A percentile compares a stretch with the other conserved stretches of the same genome.
phyloP scores from a whole-genome alignment of 257 asterid genomes.

The Solanum arcanum region DNA sequence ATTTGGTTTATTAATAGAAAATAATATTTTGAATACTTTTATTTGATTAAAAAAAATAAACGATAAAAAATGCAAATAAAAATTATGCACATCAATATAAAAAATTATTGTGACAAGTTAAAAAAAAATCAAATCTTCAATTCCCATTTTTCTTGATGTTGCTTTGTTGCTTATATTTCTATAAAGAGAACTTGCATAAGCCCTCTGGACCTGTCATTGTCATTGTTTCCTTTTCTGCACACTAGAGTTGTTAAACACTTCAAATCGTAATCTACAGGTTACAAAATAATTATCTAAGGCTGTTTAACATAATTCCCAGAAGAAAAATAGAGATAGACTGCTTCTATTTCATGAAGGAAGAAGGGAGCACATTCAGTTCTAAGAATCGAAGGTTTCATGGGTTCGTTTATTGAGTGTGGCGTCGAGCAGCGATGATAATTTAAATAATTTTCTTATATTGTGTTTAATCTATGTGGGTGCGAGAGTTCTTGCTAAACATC shows the following conservation, averaged over 20 bases:
- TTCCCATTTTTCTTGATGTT: not conserved
- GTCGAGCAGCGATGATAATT: constrained; percentile 33
- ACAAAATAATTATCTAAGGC: not conserved
- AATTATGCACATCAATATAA: not conserved
- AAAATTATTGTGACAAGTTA: not conserved
- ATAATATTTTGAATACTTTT: not conserved
- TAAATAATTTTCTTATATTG: not conserved
- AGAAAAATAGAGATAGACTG: constrained; percentile 43
- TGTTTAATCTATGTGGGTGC: not conserved
- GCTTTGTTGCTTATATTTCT: not conserved
- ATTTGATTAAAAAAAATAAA: not conserved
- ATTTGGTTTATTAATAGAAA: not conserved
- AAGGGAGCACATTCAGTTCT: constrained; percentile 34
- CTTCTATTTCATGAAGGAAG: constrained; percentile 57
- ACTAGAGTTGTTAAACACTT: not conserved
- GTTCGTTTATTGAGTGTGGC: constrained; percentile 75
- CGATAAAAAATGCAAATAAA: not conserved
- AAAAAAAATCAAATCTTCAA: not conserved
- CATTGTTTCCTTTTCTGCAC: not conserved
- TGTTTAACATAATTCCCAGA: not conserved
- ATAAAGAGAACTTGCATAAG: not conserved
- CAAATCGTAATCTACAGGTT: not conserved
- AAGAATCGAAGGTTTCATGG: constrained; percentile 55
- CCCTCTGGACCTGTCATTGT: not conserved
- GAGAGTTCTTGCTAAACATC: not conserved